Evolutionary conservation across 768 basidiomycete species (phyloP).

Genomic region (Lactarius hatsudake): DNA sequence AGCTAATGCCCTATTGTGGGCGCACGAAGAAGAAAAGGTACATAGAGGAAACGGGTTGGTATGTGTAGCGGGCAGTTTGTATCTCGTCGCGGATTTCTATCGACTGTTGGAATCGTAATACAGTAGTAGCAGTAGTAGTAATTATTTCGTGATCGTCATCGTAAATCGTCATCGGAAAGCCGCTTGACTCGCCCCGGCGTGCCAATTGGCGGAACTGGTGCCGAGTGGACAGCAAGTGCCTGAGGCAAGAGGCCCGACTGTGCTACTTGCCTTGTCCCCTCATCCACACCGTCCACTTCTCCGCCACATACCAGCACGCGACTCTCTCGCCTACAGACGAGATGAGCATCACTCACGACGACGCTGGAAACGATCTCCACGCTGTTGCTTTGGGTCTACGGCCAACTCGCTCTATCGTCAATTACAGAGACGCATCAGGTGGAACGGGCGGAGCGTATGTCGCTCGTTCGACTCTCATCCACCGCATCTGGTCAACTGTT

Average conservation of each 20-base stretch:
- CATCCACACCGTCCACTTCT: not conserved
- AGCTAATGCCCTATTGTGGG: conserved; percentile 51
- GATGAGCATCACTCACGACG: conserved; percentile 17
- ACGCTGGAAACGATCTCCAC: not conserved
- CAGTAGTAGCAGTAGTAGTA: too few species aligned
- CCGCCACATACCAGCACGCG: not conserved
- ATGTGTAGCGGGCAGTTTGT: conserved; percentile 87
- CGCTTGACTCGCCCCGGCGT: not conserved
- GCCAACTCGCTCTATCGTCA: not conserved
- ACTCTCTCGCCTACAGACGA: conserved; percentile 1
- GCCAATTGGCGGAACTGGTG: not conserved
- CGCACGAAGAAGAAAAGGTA: conserved; percentile 21
- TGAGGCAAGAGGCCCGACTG: too few species aligned
- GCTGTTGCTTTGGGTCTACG: conserved; percentile 5
- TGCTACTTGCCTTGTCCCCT: not conserved
- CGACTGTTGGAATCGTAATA: conserved; percentile 34
- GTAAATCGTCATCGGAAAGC: conserved; percentile 2
- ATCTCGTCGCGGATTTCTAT: conserved; percentile 93
- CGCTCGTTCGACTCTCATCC: not conserved
- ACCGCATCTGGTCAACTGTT: not conserved
- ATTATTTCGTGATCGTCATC: not conserved
- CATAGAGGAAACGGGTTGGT: conserved; percentile 43
- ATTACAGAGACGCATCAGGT: conserved; percentile 19
- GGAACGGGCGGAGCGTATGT: conserved; percentile 10
- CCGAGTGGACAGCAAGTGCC: not conserved